These are phyloP conservation scores for Venturia pyrina DNA, from an alignment of 2,329 filamentous ascomycete genomes.

Conservation along the genomic window DNA sequence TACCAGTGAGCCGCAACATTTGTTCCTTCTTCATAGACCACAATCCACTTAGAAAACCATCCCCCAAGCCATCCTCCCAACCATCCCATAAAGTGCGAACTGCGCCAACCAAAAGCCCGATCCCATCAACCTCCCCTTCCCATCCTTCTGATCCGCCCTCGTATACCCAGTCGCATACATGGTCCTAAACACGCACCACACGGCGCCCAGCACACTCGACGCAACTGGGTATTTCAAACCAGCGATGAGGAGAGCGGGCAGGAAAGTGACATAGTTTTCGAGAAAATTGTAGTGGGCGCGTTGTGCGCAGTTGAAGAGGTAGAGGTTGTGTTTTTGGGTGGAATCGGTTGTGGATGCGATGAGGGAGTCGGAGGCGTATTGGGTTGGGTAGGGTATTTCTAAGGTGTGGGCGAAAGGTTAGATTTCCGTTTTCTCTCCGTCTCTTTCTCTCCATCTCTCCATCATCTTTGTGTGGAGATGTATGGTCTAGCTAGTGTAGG, in stretches of 20 bases:
- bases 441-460: too few relatives aligned
- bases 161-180: conserved; percentile 41
- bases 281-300: conserved; percentile 49
- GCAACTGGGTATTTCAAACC: conserved; percentile 44
- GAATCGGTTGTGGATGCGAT: conserved; percentile 30
- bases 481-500: not conserved
- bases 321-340: conserved; percentile 32
- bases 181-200: conserved; percentile 41
- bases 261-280: conserved; percentile 45
- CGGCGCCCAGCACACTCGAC: conserved; percentile 34
- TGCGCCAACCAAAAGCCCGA: conserved; percentile 24
- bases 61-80: conserved; percentile 14
- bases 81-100: conserved; percentile 21
- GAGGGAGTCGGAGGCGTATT: conserved; percentile 47
- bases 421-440: not conserved
- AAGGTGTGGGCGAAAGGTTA: not conserved
- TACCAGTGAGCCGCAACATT: not conserved
- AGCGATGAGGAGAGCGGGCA: conserved; percentile 42
- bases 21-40: not conserved
- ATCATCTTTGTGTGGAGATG: not conserved
- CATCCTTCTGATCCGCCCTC: conserved; percentile 25
- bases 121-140: conserved; percentile 35
- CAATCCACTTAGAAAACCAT: not conserved
- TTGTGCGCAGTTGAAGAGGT: conserved; percentile 42
- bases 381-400: conserved; percentile 42